phyloP scores from a whole-genome alignment of 1,284 basidiomycete genomes.

The Leccinum holopus region DNA sequence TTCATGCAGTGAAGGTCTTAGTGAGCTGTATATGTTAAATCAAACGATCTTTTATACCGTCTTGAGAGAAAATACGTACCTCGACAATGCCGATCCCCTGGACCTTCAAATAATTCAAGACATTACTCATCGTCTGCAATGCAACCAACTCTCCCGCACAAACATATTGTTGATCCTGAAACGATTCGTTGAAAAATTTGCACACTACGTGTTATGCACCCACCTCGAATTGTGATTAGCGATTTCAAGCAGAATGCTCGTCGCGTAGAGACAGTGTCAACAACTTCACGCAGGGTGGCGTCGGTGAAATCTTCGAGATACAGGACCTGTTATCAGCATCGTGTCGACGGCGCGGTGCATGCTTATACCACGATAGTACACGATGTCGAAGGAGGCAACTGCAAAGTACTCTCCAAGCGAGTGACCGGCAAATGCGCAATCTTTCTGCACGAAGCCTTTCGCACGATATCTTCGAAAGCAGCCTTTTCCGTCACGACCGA shows the following conservation, averaged over 20 bases:
- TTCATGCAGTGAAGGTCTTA: slow-evolving; percentile 79
- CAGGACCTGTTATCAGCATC: slow-evolving; percentile 39
- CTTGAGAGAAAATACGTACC: slow-evolving; percentile 42
- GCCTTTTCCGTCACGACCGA: slow-evolving; percentile 90
- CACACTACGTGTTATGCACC: slow-evolving; percentile 17
- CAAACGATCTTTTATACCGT: slow-evolving; percentile 4
- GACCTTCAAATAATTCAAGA: slow-evolving; percentile 94
- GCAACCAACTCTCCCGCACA: slow-evolving; percentile 95
- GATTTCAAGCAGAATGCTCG: slow-evolving; percentile 86
- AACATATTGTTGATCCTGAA: slow-evolving; percentile 92
- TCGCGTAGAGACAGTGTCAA: slow-evolving; percentile 84
- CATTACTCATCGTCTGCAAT: slow-evolving; percentile 92
- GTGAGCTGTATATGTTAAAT: slow-evolving; percentile 56
- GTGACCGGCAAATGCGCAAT: slow-evolving; percentile 25
- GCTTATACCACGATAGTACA: no score
- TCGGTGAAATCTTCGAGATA: slow-evolving; percentile 92
- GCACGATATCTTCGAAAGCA: slow-evolving; percentile 97
- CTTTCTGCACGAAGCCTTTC: slow-evolving; percentile 90
- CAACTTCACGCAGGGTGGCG: slow-evolving; percentile 90
- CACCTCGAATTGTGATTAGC: slow-evolving; percentile 97
- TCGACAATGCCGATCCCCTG: slow-evolving; percentile 96
- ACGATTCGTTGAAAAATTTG: slow-evolving; percentile 5
- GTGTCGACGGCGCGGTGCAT: no score
- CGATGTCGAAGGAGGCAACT: no score
- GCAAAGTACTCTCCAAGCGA: no score